Evolutionary conservation across 345 rosid species (phyloP), one percentile per base, ranked within the genome.

Genomic region (Pistacia integerrima): DNA sequence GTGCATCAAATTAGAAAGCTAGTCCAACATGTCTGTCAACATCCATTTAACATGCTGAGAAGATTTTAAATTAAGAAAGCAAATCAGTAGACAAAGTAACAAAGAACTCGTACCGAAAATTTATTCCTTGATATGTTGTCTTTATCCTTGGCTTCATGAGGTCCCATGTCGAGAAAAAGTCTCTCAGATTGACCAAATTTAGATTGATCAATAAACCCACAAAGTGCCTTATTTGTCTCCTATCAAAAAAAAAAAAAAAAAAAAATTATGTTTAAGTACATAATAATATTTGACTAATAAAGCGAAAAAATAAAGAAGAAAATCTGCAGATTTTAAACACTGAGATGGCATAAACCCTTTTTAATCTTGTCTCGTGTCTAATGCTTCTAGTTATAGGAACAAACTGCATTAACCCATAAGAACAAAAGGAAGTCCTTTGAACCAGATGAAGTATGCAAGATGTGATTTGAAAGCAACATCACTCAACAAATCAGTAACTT

Each of bases 161-260:
- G 69, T 67, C 68, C 81, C 63, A 59, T 70, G 25, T 82, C 84
- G 74, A 35, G 82, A 75, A 78, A 77, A n/a, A 77, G 51, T 57
- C 74, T 84, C 81, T 76, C 77, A 72, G 74, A 78, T 69, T 84
- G 83, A 61, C 78, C 63, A 73, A 72, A 75, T 68, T 85, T 90
- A 67, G 88, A 84, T 77, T 76, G 87, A 78, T 85, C 84, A 79
- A 69, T 73, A 85, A 93, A 93, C 73, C 99, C 99, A 84, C 98
- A 93, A 69, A 92, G 87, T 62, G 99, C 98, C 82, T 96, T 96
- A 64, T 91, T 93, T 59, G 79, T 82, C 82, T 96, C 93, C 98
- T 93, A 86, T 25, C 58, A 69, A 77, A 81, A 80, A 18, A 78
- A 83, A 78, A n/a, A n/a, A n/a, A n/a, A n/a, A n/a, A n/a, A n/a